Percentiles rank a stretch among this genome's conserved stretches.
Evolutionary conservation across 768 basidiomycete species (phyloP).

Genomic region (Hortiboletus campestris): DNA sequence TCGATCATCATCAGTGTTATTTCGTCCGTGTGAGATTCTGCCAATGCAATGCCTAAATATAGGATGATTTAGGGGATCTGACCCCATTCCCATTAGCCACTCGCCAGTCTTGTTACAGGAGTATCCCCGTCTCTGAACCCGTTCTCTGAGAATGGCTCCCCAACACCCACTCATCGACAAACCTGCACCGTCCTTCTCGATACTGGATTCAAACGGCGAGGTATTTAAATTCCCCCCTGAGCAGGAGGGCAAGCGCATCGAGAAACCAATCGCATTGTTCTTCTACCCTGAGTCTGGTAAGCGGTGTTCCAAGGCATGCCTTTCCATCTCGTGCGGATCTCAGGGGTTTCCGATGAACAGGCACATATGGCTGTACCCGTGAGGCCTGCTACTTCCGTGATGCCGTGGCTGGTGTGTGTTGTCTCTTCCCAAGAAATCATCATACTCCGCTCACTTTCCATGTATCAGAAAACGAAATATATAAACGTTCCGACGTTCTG

Average conservation of each 20-base stretch:
- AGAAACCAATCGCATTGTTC: slow-evolving; percentile 65
- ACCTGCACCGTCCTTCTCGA: slow-evolving; percentile 61
- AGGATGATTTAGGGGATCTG: not conserved
- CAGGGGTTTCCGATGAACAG: slow-evolving; percentile 33
- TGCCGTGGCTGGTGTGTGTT: slow-evolving; percentile 57
- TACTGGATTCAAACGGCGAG: slow-evolving; percentile 63
- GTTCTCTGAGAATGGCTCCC: slow-evolving; percentile 36
- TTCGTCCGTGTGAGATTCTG: slow-evolving; percentile 1
- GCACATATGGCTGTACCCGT: slow-evolving; percentile 75
- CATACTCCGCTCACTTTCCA: not conserved
- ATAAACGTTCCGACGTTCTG: slow-evolving; percentile 59
- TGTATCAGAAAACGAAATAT: slow-evolving; percentile 57
- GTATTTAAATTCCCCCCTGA: slow-evolving; percentile 60
- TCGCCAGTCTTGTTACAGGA: not conserved
- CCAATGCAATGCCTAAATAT: slow-evolving; percentile 6
- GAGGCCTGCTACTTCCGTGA: slow-evolving; percentile 84
- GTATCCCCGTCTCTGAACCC: not conserved
- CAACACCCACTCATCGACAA: slow-evolving; percentile 56
- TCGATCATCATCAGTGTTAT: not conserved
- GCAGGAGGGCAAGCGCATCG: slow-evolving; percentile 35
- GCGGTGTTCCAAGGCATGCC: slow-evolving; percentile 13
- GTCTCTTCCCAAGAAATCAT: not conserved
- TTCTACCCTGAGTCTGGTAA: slow-evolving; percentile 75
- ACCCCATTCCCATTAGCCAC: not conserved
- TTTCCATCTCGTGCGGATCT: not conserved